Percentiles rank a stretch among this genome's conserved stretches.
Conservation (phyloP, 148 eudicot species). For the Diospyros lotus region DNA sequence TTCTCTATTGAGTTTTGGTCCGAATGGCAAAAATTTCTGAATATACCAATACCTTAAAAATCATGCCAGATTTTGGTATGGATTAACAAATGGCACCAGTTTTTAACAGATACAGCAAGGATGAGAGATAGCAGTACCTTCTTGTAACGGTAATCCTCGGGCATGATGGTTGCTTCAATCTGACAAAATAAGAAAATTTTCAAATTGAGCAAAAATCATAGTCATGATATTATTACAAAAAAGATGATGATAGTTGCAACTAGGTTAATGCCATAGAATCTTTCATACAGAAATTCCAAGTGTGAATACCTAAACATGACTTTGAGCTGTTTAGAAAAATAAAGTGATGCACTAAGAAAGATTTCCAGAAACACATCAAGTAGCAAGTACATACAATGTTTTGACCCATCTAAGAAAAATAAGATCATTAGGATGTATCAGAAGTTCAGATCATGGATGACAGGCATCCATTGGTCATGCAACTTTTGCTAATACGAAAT, state of each 20-base stretch:
- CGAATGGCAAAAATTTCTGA: background rate
- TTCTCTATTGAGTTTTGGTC: too few relatives aligned
- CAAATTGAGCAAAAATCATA: constrained; percentile 5
- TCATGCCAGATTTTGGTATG: background rate
- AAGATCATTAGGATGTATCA: too few relatives aligned
- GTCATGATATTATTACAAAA: background rate
- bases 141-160: constrained; percentile 72
- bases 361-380: background rate
- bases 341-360: too few relatives aligned
- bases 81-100: background rate
- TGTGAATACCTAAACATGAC: too few relatives aligned
- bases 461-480: background rate
- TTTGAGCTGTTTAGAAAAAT: too few relatives aligned
- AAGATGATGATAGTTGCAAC: background rate
- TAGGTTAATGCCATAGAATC: background rate
- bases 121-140: constrained; percentile 48
- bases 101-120: background rate
- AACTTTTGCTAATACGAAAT: background rate
- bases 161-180: constrained; percentile 92
- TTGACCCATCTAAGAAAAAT: background rate
- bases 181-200: constrained; percentile 21
- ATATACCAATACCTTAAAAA: too few relatives aligned
- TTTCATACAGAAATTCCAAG: background rate
- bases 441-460: background rate
- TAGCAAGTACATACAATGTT: background rate